Percentiles rank a stretch among this genome's conserved stretches.
Conservation (phyloP, 2,329 filamentous ascomycete genomes). For the Ophiocordyceps camponoti-floridani region DNA sequence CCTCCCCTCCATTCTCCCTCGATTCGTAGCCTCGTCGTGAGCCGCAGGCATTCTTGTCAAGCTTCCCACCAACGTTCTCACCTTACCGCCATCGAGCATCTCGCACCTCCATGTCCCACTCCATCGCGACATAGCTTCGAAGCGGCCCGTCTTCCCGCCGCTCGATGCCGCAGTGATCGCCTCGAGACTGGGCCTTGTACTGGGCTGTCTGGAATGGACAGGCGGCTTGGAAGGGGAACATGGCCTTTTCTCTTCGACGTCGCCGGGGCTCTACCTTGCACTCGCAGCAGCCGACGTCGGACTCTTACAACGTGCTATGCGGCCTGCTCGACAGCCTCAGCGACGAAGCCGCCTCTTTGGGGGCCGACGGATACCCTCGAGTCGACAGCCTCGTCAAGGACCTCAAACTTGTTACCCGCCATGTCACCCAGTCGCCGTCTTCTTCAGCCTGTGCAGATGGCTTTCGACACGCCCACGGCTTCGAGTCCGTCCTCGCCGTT, state of each 20-base stretch:
- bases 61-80: not conserved
- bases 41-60: not conserved
- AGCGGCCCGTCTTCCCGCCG: conserved; percentile 3
- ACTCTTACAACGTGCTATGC: conserved; percentile 41
- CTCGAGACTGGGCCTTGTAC: conserved; percentile 17
- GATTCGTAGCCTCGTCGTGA: not conserved
- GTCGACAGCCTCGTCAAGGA: conserved; percentile 30
- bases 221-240: conserved; percentile 10
- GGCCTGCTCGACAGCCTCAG: conserved; percentile 31
- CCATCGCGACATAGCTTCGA: conserved; percentile 8
- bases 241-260: conserved; percentile 34
- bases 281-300: conserved; percentile 40
- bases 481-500: conserved; percentile 53
- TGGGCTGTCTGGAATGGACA: conserved; percentile 11
- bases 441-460: conserved; percentile 47
- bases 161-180: conserved; percentile 17
- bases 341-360: conserved; percentile 12
- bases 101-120: conserved; percentile 6
- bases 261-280: conserved; percentile 48
- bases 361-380: conserved; percentile 27
- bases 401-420: conserved; percentile 48
- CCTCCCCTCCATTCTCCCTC: not conserved
- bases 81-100: not conserved
- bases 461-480: conserved; percentile 67
- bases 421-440: conserved; percentile 24